Percentiles rank a stretch among this genome's conserved stretches.
Conservation (phyloP, 1,284 basidiomycete species). For the Fomitopsis schrenkii region DNA sequence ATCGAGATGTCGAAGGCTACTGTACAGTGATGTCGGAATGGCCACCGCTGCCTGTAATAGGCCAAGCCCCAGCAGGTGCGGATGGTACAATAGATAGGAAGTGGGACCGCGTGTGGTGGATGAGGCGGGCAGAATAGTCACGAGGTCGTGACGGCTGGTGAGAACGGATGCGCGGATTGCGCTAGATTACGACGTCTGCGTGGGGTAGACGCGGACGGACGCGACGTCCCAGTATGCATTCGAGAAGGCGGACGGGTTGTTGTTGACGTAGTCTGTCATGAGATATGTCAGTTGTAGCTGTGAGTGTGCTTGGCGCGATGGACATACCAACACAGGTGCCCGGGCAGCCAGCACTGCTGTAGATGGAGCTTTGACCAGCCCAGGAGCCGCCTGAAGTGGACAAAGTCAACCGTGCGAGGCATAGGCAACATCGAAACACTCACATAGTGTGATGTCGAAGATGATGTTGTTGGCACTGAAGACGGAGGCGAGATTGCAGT, state of each 20-base stretch:
- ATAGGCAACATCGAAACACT: not conserved
- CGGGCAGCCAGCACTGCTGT: conserved; percentile 42
- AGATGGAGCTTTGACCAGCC: conserved; percentile 43
- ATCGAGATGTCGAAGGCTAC: not conserved
- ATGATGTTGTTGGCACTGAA: conserved; percentile 60
- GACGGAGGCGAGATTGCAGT: conserved; percentile 44
- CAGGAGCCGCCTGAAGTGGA: conserved; percentile 42
- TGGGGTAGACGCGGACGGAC: conserved; percentile 24
- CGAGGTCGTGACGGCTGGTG: not conserved
- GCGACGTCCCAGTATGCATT: conserved; percentile 48
- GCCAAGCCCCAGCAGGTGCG: not conserved
- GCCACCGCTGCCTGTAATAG: not conserved
- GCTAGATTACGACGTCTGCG: not conserved
- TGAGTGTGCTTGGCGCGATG: not conserved
- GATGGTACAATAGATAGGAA: not conserved
- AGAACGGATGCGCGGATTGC: not conserved
- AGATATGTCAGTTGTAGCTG: not conserved
- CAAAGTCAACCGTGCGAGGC: not conserved
- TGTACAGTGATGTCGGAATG: not conserved
- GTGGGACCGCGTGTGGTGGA: not conserved
- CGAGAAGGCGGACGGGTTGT: conserved; percentile 40
- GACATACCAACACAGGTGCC: conserved; percentile 44
- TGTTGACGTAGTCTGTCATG: conserved; percentile 34
- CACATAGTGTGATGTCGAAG: conserved; percentile 49
- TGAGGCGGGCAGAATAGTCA: not conserved